Evolutionary conservation across 805 yeast species (phyloP), one percentile per base, ranked within the genome.

Genomic region (Nakazawaea molendinolei): DNA sequence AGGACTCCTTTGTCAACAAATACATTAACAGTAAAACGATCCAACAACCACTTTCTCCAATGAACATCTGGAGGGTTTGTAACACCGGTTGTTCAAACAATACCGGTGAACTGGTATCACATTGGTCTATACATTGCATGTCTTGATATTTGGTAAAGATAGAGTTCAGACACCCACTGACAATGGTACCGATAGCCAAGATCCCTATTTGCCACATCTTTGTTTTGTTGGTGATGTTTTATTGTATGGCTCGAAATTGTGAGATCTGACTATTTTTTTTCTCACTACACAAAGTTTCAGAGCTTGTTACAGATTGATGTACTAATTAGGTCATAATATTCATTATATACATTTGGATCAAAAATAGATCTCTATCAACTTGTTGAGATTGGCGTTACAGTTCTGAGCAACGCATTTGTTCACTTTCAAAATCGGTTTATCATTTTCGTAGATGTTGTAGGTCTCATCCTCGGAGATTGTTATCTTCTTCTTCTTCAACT

Each of bases 51-150:
- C 73, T 56, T 50, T 84, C 94, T 17, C 89, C 94, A 4, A 80
- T 52, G 49, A 84, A 83, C 92, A 84, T 84, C 55, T 84, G 90
- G 14, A 80, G 58, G 2, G 92, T 78, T 52, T 84, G 92, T 23
- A 84, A 52, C 6, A 79, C 86, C 0, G 94, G 92, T 57, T 83
- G 89, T 45, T 83, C 84, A 49, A 81, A 84, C 40, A 60, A 74
- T n/a, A 56, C 52, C 1, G 61, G 41, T 2, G 56, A 44, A 13
- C 68, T 69, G 5, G 73, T 68, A 31, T 56, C 56, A 52, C 86
- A 79, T 49, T 73, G 52, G 12, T 51, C 60, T 4, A 83, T 81
- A 55, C 86, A 79, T 50, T 79, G 86, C 49, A 76, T 71, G 51
- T 84, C 92, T 51, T 84, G 92, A 50, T 58, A 75, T 53, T 84